Evolutionary conservation across 2,329 filamentous ascomycete species (phyloP).

Genomic region (Fusarium abutilonis): DNA sequence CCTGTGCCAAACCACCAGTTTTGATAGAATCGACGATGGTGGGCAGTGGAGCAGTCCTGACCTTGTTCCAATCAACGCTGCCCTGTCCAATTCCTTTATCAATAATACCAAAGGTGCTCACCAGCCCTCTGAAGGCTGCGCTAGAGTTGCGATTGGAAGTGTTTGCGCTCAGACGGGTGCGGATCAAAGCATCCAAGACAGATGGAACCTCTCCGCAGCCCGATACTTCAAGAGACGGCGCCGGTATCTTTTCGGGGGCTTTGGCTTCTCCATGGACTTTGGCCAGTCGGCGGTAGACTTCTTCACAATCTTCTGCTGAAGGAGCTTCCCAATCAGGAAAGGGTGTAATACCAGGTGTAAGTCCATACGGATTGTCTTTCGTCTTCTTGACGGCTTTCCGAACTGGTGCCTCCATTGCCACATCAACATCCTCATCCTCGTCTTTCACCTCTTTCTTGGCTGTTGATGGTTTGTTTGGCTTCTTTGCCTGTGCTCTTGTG

Average conservation of each 20-base stretch:
- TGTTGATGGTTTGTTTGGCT: neutral
- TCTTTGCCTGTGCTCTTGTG: slow-evolving; percentile 4
- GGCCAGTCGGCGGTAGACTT: slow-evolving; percentile 39
- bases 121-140: slow-evolving; percentile 43
- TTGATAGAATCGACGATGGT: slow-evolving; percentile 68
- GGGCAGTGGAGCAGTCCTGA: slow-evolving; percentile 39
- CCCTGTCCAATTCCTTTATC: slow-evolving; percentile 42
- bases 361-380: slow-evolving; percentile 43
- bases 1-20: slow-evolving; percentile 58
- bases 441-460: slow-evolving; percentile 32
- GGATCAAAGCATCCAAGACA: slow-evolving; percentile 43
- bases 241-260: slow-evolving; percentile 43
- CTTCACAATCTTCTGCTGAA: slow-evolving; percentile 37
- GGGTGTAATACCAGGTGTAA: slow-evolving; percentile 43
- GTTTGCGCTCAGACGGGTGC: slow-evolving; percentile 43
- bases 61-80: slow-evolving; percentile 44
- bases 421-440: slow-evolving; percentile 7
- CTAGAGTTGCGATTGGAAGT: slow-evolving; percentile 44
- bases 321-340: slow-evolving; percentile 42
- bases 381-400: slow-evolving; percentile 39
- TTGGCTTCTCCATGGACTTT: slow-evolving; percentile 41
- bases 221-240: slow-evolving; percentile 43
- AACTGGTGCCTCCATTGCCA: slow-evolving; percentile 15
- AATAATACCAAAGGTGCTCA: slow-evolving; percentile 39
- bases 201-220: slow-evolving; percentile 44